phyloP scores from a whole-genome alignment of 1,284 basidiomycete genomes.

The Fomitopsis palustris region DNA sequence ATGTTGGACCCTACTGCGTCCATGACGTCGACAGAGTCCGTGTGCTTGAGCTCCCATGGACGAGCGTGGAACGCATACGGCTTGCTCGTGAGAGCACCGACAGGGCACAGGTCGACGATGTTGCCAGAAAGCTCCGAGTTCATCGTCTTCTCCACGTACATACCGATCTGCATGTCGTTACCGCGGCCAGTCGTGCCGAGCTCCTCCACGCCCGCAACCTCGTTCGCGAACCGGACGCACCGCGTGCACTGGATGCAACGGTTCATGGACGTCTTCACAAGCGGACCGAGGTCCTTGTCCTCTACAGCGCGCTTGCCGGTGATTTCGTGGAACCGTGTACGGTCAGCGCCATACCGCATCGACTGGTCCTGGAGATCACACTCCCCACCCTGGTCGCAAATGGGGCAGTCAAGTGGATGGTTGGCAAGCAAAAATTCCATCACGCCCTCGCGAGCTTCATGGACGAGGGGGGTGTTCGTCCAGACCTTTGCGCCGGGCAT shows the following conservation, averaged over 20 bases:
- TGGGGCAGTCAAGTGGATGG: slow-evolving; percentile 97
- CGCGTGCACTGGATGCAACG: slow-evolving; percentile 99
- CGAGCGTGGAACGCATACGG: slow-evolving; percentile 97
- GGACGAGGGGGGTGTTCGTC: slow-evolving; percentile 93
- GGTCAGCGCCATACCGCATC: slow-evolving; percentile 98
- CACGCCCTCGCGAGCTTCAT: slow-evolving; percentile 95
- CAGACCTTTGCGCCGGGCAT: slow-evolving; percentile 97
- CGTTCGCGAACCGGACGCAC: slow-evolving; percentile 98
- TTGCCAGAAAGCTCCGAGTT: slow-evolving; percentile 98
- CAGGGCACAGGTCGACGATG: slow-evolving; percentile 95
- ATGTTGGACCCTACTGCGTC: slow-evolving; percentile 99
- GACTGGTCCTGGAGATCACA: slow-evolving; percentile 99
- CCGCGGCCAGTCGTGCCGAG: slow-evolving; percentile 96
- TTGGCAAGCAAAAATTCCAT: slow-evolving; percentile 99
- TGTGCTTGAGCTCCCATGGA: slow-evolving; percentile 99
- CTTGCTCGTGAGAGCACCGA: slow-evolving; percentile 97
- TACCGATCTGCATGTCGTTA: slow-evolving; percentile 98
- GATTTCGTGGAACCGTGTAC: slow-evolving; percentile 97
- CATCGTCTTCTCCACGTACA: slow-evolving; percentile 97
- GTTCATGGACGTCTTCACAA: slow-evolving; percentile 99
- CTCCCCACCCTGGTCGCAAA: slow-evolving; percentile 98
- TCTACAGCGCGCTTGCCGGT: slow-evolving; percentile 97
- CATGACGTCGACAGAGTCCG: slow-evolving; percentile 96
- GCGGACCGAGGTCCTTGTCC: slow-evolving; percentile 97
- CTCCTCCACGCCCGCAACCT: slow-evolving; percentile 98